Evolutionary conservation across 176 grass and related monocot genomes (phyloP).

Genomic region (Urochloa ruziziensis): DNA sequence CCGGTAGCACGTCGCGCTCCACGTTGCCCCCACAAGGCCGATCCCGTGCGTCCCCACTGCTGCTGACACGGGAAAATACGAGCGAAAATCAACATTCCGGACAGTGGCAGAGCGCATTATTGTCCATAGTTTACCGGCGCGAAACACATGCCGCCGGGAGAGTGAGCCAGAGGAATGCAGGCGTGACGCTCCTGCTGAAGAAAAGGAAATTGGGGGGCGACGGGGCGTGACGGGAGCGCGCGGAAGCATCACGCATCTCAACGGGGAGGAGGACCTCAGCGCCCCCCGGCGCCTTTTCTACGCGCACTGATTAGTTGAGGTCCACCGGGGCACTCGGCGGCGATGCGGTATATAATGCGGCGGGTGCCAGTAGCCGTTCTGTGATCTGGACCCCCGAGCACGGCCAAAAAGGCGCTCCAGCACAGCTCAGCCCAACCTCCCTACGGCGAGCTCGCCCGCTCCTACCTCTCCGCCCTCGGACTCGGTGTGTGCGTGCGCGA

Average conservation of each 20-base stretch:
- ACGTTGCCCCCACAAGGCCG: neutral
- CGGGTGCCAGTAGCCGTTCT: conserved; percentile 3
- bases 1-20: conserved; percentile 39
- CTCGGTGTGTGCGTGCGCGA: neutral
- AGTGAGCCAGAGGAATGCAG: neutral
- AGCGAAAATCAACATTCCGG: neutral
- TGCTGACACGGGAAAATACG: neutral
- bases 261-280: neutral
- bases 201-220: neutral
- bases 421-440: neutral
- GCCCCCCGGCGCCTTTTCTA: neutral
- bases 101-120: neutral
- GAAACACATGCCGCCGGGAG: neutral
- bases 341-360: conserved; percentile 12
- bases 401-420: neutral
- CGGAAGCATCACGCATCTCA: conserved; percentile 17
- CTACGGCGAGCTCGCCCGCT: neutral
- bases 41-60: conserved; percentile 10
- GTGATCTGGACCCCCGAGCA: neutral
- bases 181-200: neutral
- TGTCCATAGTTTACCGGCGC: neutral
- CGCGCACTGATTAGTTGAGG: neutral
- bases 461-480: neutral
- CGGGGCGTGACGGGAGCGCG: neutral
- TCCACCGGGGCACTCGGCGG: conserved; percentile 1